phyloP scores from a whole-genome alignment of 148 eudicot genomes.

The Rhododendron williamsianum region DNA sequence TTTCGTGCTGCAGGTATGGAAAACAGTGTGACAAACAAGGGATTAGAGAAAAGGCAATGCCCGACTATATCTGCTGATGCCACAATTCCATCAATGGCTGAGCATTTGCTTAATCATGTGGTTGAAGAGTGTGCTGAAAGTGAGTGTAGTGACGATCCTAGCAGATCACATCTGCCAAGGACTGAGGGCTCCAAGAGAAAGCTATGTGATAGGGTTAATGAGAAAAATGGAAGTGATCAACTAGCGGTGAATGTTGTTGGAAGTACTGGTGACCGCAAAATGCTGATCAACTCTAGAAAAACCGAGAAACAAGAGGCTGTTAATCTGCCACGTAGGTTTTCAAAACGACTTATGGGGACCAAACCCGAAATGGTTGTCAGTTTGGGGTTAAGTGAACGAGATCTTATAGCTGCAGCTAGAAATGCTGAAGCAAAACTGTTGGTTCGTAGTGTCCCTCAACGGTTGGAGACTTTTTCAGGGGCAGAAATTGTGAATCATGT shows the following conservation, averaged over 20 bases:
- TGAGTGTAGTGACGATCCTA: constrained; percentile 8
- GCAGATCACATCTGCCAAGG: not conserved
- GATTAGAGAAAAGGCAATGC: not conserved
- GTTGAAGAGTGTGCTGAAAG: constrained; percentile 14
- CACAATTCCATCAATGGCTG: not conserved
- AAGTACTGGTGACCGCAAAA: constrained; percentile 14
- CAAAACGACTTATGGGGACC: constrained; percentile 51
- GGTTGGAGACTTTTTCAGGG: constrained; percentile 3
- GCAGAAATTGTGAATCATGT: constrained; percentile 9
- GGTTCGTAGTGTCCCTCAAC: constrained; percentile 7
- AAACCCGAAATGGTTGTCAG: constrained; percentile 26
- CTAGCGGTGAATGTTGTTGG: constrained; percentile 14
- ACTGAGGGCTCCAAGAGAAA: constrained; percentile 18
- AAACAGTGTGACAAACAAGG: constrained; percentile 3
- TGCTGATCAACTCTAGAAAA: constrained; percentile 30
- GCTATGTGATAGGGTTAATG: not conserved
- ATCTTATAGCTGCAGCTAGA: constrained; percentile 29
- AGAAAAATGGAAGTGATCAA: constrained; percentile 13
- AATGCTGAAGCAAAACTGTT: constrained; percentile 15
- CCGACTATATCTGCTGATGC: constrained; percentile 3
- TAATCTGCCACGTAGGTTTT: constrained; percentile 37
- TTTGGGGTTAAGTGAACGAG: constrained; percentile 22
- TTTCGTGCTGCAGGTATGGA: constrained; percentile 21
- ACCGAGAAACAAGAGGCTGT: constrained; percentile 15
- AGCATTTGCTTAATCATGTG: not conserved